Conservation (phyloP, 192 early-diverging fungal species). For the Backusella macrospora region DNA sequence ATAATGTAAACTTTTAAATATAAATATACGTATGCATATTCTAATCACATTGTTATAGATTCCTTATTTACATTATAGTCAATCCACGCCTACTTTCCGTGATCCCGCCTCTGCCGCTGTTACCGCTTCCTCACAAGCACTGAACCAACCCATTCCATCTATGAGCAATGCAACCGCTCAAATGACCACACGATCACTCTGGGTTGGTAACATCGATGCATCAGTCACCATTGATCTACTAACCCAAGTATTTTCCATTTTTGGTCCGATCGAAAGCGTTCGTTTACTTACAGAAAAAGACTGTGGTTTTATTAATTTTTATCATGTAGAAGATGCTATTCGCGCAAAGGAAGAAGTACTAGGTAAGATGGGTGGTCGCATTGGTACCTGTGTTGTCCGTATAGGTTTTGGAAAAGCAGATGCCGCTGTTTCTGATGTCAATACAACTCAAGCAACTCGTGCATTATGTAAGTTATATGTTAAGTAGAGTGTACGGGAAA, state of each 20-base stretch:
- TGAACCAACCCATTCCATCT: background rate
- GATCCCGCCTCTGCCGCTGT: background rate
- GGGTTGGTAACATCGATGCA: conserved; percentile 92
- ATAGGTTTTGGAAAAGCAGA: conserved; percentile 87
- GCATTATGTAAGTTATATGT: conserved; percentile 63
- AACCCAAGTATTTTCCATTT: conserved; percentile 79
- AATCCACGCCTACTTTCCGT: conserved; percentile 30
- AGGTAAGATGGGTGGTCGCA: conserved; percentile 64
- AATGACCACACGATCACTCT: conserved; percentile 84
- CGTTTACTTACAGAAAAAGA: conserved; percentile 92
- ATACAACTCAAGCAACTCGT: conserved; percentile 70
- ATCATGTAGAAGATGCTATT: conserved; percentile 84
- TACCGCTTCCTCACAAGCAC: background rate
- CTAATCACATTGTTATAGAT: background rate
- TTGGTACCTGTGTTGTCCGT: conserved; percentile 78
- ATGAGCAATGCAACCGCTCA: conserved; percentile 30
- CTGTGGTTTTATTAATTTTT: conserved; percentile 94
- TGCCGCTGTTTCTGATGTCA: conserved; percentile 39
- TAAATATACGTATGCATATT: conserved; percentile 8
- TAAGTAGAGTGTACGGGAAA: background rate
- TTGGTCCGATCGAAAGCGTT: conserved; percentile 89
- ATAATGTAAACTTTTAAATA: background rate
- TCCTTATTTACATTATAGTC: conserved; percentile 28
- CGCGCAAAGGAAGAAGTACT: conserved; percentile 84
- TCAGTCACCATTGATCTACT: conserved; percentile 79